phyloP scores from a whole-genome alignment of 108 stramenopile species.

The Skeletonema menzelii region DNA sequence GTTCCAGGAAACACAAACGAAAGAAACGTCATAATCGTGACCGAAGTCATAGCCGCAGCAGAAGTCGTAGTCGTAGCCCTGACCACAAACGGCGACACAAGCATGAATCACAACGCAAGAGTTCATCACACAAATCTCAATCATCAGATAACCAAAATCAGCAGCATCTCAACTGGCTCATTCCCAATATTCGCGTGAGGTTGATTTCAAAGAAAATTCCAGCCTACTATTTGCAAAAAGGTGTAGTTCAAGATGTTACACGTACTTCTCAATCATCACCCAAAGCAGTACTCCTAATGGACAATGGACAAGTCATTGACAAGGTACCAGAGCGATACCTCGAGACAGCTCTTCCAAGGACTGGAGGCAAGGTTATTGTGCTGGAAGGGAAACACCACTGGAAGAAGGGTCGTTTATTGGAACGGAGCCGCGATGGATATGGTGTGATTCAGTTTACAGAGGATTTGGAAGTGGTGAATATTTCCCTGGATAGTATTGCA shows the following conservation, averaged over 20 bases:
- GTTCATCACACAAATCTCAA: slow-evolving; percentile 4
- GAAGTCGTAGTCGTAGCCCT: slow-evolving; percentile 6
- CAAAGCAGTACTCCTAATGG: slow-evolving; percentile 69
- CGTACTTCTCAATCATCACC: slow-evolving; percentile 22
- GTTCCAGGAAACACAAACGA: slow-evolving; percentile 22
- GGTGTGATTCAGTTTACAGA: slow-evolving; percentile 77
- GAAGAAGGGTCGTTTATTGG: slow-evolving; percentile 76
- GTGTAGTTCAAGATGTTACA: slow-evolving; percentile 78
- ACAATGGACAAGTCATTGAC: slow-evolving; percentile 62
- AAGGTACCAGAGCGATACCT: slow-evolving; percentile 80
- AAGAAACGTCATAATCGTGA: slow-evolving; percentile 11
- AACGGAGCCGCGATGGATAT: slow-evolving; percentile 57
- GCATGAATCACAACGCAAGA: slow-evolving; percentile 12
- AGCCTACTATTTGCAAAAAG: slow-evolving; percentile 72
- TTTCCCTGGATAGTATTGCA: slow-evolving; percentile 83
- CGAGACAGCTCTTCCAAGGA: slow-evolving; percentile 84
- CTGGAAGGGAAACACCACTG: slow-evolving; percentile 54
- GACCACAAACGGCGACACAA: slow-evolving; percentile 8
- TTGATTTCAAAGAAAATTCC: slow-evolving; percentile 73
- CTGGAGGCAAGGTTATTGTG: slow-evolving; percentile 75
- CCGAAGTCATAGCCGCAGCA: slow-evolving; percentile 6
- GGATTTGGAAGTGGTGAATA: slow-evolving; percentile 73
- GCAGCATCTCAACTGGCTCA: slow-evolving; percentile 57
- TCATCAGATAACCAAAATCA: slow-evolving; percentile 9
- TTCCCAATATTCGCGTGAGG: slow-evolving; percentile 85